A percentile compares a stretch with the other conserved stretches of the same genome.
Evolutionary conservation across 2,329 filamentous ascomycete genomes (phyloP).

Genomic region (Trichoderma gracile): DNA sequence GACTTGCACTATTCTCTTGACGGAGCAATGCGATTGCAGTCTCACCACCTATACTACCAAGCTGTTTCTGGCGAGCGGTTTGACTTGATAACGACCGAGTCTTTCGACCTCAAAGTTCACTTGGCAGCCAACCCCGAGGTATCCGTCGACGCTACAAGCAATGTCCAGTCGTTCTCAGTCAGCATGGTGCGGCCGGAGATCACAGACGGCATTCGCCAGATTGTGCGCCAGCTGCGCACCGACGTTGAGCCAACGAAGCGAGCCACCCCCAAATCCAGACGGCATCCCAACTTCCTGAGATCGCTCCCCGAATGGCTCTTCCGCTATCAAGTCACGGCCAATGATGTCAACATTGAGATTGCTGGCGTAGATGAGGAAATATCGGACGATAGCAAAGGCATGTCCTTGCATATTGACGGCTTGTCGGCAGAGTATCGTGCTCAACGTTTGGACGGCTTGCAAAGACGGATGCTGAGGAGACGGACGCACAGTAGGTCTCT

Average conservation of each 20-base stretch:
- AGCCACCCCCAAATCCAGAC: conserved; percentile 48
- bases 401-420: conserved; percentile 82
- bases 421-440: conserved; percentile 89
- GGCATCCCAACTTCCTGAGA: conserved; percentile 70
- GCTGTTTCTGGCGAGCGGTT: conserved; percentile 80
- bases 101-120: conserved; percentile 82
- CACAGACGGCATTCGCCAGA: conserved; percentile 86
- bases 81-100: conserved; percentile 84
- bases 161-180: conserved; percentile 81
- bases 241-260: conserved; percentile 65
- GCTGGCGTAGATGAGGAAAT: conserved; percentile 85
- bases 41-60: conserved; percentile 92
- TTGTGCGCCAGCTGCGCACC: conserved; percentile 77
- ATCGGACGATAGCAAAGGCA: conserved; percentile 76
- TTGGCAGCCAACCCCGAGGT: conserved; percentile 84
- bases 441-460: conserved; percentile 68
- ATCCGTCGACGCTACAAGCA: conserved; percentile 76
- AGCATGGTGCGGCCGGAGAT: conserved; percentile 92
- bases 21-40: conserved; percentile 78
- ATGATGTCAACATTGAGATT: conserved; percentile 86
- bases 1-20: conserved; percentile 85
- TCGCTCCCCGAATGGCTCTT: conserved; percentile 81
- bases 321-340: conserved; percentile 80
- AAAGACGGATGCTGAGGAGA: conserved; percentile 62
- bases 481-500: conserved; percentile 73